Conservation (phyloP, 2,329 filamentous ascomycete species). For the Stagonosporopsis vannaccii region DNA sequence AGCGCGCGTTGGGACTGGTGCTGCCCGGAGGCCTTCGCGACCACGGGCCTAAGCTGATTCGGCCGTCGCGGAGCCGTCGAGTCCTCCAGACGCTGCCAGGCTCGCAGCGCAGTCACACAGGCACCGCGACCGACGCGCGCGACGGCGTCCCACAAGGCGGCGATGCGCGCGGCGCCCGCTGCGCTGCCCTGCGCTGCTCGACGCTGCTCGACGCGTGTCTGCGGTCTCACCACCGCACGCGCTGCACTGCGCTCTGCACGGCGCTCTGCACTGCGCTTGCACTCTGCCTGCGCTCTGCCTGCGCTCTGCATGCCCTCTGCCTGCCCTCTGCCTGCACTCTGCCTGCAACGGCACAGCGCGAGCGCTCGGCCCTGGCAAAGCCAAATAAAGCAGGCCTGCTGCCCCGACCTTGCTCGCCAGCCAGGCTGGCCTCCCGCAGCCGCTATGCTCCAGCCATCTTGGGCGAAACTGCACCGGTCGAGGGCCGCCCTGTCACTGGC, state of each 20-base stretch:
- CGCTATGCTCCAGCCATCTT: slow-evolving; percentile 29
- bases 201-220: slow-evolving; percentile 7
- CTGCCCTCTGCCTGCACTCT: too few species aligned
- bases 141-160: slow-evolving; percentile 12
- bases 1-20: slow-evolving; percentile 24
- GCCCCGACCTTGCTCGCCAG: slow-evolving; percentile 6
- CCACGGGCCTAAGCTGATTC: slow-evolving; percentile 28
- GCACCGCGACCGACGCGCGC: slow-evolving; percentile 22
- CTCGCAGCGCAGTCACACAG: slow-evolving; percentile 26
- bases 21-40: slow-evolving; percentile 10
- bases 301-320: too few species aligned
- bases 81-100: slow-evolving; percentile 20
- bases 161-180: neutral
- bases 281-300: slow-evolving; percentile 13
- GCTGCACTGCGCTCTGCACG: slow-evolving; percentile 1
- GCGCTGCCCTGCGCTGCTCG: neutral
- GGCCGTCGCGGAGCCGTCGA: slow-evolving; percentile 14
- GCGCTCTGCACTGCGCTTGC: slow-evolving; percentile 2
- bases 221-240: slow-evolving; percentile 12
- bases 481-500: slow-evolving; percentile 26
- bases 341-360: neutral
- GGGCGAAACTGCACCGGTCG: slow-evolving; percentile 17
- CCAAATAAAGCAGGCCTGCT: slow-evolving; percentile 22
- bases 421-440: slow-evolving; percentile 30
- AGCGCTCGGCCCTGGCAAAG: slow-evolving; percentile 23